Base-by-base conservation (phyloP, 805 yeast species). In the Pichia heedii region DNA sequence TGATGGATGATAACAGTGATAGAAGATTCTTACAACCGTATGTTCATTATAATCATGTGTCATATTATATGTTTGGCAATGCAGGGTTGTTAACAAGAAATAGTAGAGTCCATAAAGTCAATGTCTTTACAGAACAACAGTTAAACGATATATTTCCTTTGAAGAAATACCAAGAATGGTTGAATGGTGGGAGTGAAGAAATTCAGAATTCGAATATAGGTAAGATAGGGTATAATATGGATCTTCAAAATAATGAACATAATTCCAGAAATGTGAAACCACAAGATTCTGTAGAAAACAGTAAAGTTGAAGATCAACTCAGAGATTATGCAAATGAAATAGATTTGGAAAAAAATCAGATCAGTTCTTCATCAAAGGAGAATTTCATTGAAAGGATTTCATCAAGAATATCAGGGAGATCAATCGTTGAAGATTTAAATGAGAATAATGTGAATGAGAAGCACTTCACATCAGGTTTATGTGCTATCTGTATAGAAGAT, bases 401-500 rank as follows among this genome's bases (percentile, higher is more conserved):
- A 13, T 29, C 32, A 13, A 29, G 32, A 29, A 16, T 29, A 15
- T 29, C 32, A 13, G 32, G 32, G 5, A 16, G 20, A 12, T 21
- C 33, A 40, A 37, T 16, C 8, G 26, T 39, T 34, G 45, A 45
- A 29, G 16, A 4, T n/a, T 6, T 15, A 12, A 29, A 29, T 29
- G 20, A 33, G 7, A 15, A 12, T 8, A 22, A 6, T 15, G 22
- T 20, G 10, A 12, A 21, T 3, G 48, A 44, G 16, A 45, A 41
- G 12, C 84, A 79, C 53, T 79, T 67, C 53, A 73, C 78, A 33
- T 77, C 84, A 1, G 93, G 88, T 11, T 60, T 73, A 1, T 84
- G 95, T 67, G 88, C 90, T 12, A 81, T 84, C 50, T 84, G 95
- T 60, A 68, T 85, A 30, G 94, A 84, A 34, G 59, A 66, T 5